These are phyloP conservation scores for Papilionanthe hybrid DNA, from an alignment of 116 monocot genomes.

Conservation along the genomic window DNA sequence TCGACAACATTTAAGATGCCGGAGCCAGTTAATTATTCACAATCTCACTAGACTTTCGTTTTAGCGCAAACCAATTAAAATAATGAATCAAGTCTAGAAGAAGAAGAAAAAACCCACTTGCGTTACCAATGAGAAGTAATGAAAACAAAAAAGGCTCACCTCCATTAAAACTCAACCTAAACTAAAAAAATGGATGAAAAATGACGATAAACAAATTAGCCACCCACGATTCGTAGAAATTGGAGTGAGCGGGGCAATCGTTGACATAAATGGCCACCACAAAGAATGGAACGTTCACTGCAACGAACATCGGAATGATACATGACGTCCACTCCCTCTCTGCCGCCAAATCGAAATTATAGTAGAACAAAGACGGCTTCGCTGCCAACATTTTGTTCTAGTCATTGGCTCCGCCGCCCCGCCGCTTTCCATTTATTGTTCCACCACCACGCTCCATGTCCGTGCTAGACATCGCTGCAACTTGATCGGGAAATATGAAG, in stretches of 20 bases:
- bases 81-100: not conserved
- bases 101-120: no score
- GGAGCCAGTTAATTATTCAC: not conserved
- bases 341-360: slow-evolving; percentile 20
- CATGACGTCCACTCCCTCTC: slow-evolving; percentile 38
- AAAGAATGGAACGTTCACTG: slow-evolving; percentile 48
- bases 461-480: no score
- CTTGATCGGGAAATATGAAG: not conserved
- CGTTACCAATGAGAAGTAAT: no score
- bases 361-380: slow-evolving; percentile 23
- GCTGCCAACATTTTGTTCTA: not conserved
- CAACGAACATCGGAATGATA: slow-evolving; percentile 51
- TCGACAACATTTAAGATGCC: not conserved
- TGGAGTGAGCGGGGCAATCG: slow-evolving; percentile 46
- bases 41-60: no score
- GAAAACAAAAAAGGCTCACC: not conserved
- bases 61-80: not conserved
- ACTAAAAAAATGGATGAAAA: not conserved
- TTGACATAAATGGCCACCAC: slow-evolving; percentile 52
- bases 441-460: slow-evolving; percentile 18
- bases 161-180: not conserved
- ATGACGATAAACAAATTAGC: not conserved
- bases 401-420: not conserved
- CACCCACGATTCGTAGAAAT: slow-evolving; percentile 23
- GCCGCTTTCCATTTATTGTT: slow-evolving; percentile 6